phyloP scores from a whole-genome alignment of 257 asterid species.

The Craterostigma plantagineum region DNA sequence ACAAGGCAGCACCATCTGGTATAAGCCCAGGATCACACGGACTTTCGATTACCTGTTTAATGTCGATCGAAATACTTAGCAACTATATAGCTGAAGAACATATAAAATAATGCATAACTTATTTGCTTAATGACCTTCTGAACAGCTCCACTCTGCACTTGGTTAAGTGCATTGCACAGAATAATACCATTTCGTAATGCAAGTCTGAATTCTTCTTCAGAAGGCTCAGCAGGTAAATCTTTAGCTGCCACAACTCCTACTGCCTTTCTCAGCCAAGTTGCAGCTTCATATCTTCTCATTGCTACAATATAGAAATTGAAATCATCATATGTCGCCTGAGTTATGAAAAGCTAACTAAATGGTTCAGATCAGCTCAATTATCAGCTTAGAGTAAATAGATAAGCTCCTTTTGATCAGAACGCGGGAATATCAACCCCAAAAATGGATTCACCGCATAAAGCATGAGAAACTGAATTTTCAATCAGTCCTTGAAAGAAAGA shows the following conservation, averaged over 20 bases:
- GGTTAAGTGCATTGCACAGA: constrained; percentile 77
- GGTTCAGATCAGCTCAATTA: too few species aligned
- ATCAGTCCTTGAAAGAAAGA: too few species aligned
- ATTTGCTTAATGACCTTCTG: constrained; percentile 32
- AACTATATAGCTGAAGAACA: neutral
- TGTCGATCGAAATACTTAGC: neutral
- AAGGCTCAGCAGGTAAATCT: constrained; percentile 91
- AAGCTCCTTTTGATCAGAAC: too few species aligned
- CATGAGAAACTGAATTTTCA: too few species aligned
- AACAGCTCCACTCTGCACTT: constrained; percentile 82
- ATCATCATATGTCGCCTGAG: too few species aligned
- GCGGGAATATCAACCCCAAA: too few species aligned
- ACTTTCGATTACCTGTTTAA: constrained; percentile 1
- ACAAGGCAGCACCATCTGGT: constrained; percentile 4
- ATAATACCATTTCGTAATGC: constrained; percentile 89
- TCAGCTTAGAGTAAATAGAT: too few species aligned
- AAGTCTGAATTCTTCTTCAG: constrained; percentile 88
- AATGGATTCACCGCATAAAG: too few species aligned
- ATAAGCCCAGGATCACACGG: neutral
- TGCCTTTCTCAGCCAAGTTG: constrained; percentile 66
- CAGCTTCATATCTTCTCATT: constrained; percentile 76
- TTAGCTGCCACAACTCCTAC: constrained; percentile 84
- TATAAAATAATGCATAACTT: neutral
- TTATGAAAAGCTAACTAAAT: too few species aligned
- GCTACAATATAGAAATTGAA: constrained; percentile 20